Evolutionary conservation across 352 stramenopile genomes (phyloP).

Genomic region (Pythium phragmitis): DNA sequence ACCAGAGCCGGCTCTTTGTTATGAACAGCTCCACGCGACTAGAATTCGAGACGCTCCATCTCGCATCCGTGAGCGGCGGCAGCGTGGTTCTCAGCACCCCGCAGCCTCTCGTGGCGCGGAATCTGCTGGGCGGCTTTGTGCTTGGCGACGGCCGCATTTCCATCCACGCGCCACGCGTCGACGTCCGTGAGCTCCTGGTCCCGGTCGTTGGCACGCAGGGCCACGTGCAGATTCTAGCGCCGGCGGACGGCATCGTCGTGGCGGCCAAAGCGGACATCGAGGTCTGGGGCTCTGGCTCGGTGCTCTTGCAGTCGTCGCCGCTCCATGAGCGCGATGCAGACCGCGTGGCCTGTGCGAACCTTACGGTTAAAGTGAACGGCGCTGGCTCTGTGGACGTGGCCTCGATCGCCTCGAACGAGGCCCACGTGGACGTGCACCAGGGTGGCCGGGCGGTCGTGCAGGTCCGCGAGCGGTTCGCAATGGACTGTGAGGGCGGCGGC

Average conservation of each 20-base stretch:
- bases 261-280: neutral
- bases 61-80: neutral
- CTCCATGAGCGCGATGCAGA: neutral
- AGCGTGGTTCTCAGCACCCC: neutral
- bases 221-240: neutral
- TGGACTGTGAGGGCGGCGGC: neutral
- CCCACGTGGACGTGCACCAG: neutral
- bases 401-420: neutral
- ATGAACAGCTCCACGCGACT: neutral
- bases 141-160: conserved; percentile 4
- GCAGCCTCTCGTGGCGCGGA: neutral
- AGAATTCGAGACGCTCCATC: neutral
- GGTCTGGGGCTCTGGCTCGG: neutral
- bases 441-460: neutral
- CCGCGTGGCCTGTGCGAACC: neutral
- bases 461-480: neutral
- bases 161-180: conserved; percentile 1
- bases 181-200: neutral
- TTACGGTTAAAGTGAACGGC: neutral
- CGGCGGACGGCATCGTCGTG: neutral
- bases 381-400: conserved; percentile 5
- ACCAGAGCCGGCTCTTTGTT: neutral
- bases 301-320: neutral
- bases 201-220: neutral
- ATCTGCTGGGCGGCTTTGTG: neutral